These are phyloP conservation scores for Fusarium temperatum DNA, from an alignment of 2,329 filamentous ascomycete species.

Conservation along the genomic window DNA sequence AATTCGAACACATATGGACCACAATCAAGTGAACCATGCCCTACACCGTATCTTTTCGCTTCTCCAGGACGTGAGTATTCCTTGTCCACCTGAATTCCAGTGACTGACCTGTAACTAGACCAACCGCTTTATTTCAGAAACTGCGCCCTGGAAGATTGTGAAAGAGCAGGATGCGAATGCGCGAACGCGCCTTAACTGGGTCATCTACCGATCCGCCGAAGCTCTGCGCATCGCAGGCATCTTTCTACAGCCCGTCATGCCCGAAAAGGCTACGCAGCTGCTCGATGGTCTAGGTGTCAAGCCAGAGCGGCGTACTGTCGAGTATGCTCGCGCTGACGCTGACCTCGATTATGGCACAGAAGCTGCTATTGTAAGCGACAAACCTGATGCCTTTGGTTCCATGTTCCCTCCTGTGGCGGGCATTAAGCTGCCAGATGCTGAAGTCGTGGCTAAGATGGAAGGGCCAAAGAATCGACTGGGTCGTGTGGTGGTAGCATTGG, in stretches of 20 bases:
- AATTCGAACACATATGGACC: conserved; percentile 66
- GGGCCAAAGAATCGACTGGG: conserved; percentile 41
- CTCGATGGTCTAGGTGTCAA: conserved; percentile 82
- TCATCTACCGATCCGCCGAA: conserved; percentile 78
- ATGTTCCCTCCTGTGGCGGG: conserved; percentile 61
- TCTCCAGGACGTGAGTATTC: conserved; percentile 62
- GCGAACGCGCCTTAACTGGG: conserved; percentile 59
- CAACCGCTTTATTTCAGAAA: conserved; percentile 62
- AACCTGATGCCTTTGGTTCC: conserved; percentile 49
- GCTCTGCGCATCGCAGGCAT: conserved; percentile 82
- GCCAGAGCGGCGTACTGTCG: conserved; percentile 67
- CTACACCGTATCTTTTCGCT: conserved; percentile 71
- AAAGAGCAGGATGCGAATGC: conserved; percentile 49
- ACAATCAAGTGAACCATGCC: conserved; percentile 71
- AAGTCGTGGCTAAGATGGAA: conserved; percentile 33
- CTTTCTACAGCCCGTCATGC: conserved; percentile 91
- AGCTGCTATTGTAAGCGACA: conserved; percentile 12
- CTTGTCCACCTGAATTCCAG: not conserved
- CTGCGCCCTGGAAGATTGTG: conserved; percentile 73
- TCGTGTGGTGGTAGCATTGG: conserved; percentile 40
- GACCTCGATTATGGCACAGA: conserved; percentile 75
- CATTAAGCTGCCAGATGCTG: conserved; percentile 36
- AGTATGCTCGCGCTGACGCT: conserved; percentile 67
- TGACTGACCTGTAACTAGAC: conserved; percentile 43
- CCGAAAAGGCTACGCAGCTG: conserved; percentile 74